phyloP scores from a whole-genome alignment of 768 basidiomycete genomes.

The Termitomyces bulborhizus region DNA sequence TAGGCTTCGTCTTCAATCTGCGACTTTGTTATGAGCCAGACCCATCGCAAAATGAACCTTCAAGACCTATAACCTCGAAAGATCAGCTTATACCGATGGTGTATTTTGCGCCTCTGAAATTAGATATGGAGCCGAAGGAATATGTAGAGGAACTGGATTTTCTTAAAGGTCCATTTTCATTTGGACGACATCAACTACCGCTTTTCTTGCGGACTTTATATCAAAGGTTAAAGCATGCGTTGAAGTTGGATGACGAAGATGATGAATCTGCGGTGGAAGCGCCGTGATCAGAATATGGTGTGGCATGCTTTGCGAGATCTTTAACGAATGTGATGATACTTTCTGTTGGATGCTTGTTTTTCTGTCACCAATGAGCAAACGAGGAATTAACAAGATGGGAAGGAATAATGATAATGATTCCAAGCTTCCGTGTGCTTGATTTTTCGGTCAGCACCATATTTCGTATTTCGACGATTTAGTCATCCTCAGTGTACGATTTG shows the following conservation, averaged over 20 bases:
- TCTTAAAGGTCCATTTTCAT: slow-evolving; percentile 60
- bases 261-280: slow-evolving; percentile 7
- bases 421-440: background rate
- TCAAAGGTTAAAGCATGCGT: slow-evolving; percentile 38
- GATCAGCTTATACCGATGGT: slow-evolving; percentile 41
- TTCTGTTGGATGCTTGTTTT: background rate
- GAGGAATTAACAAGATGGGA: no score
- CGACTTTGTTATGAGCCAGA: slow-evolving; percentile 36
- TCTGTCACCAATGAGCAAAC: background rate
- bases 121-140: slow-evolving; percentile 54
- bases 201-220: slow-evolving; percentile 62
- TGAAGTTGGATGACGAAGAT: slow-evolving; percentile 5
- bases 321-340: background rate
- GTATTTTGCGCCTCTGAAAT: slow-evolving; percentile 56
- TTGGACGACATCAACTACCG: slow-evolving; percentile 57
- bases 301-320: background rate
- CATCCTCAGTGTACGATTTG: slow-evolving; percentile 98
- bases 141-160: slow-evolving; percentile 59
- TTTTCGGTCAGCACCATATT: no score
- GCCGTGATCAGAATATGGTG: background rate
- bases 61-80: slow-evolving; percentile 24
- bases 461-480: slow-evolving; percentile 96
- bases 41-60: slow-evolving; percentile 19
- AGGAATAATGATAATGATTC: no score
- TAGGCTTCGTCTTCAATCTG: slow-evolving; percentile 61